These are phyloP conservation scores for Venturia oleaginea DNA, from an alignment of 2,329 filamentous ascomycete species.

Conservation along the genomic window DNA sequence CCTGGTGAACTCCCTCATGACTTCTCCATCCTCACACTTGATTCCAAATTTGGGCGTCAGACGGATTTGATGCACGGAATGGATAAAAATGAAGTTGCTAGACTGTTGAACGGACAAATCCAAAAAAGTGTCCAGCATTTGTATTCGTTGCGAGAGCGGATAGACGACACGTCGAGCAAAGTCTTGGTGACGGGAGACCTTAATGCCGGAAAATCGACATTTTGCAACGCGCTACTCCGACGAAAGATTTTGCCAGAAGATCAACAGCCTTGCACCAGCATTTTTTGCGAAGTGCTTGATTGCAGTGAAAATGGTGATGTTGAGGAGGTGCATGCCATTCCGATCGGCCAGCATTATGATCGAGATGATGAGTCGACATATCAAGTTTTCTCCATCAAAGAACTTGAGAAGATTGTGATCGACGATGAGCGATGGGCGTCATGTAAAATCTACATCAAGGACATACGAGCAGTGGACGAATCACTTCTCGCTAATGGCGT, in stretches of 20 bases:
- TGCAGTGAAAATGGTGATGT: constrained; percentile 80
- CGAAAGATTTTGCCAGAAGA: constrained; percentile 92
- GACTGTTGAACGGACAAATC: constrained; percentile 87
- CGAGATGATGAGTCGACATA: constrained; percentile 91
- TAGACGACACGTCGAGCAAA: constrained; percentile 96
- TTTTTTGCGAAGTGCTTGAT: constrained; percentile 96
- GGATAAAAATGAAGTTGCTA: constrained; percentile 84
- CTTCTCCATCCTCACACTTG: constrained; percentile 90
- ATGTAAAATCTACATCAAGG: constrained; percentile 95
- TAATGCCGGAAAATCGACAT: constrained; percentile 96
- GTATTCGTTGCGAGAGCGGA: constrained; percentile 75
- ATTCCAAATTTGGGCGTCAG: constrained; percentile 80
- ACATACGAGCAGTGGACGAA: constrained; percentile 80
- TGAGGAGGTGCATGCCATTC: constrained; percentile 93
- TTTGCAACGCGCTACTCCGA: constrained; percentile 92
- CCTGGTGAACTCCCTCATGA: constrained; percentile 55
- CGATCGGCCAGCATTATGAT: constrained; percentile 70
- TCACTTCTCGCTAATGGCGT: constrained; percentile 95
- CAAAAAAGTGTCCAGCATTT: constrained; percentile 88
- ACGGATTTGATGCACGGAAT: constrained; percentile 88
- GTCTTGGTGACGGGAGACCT: constrained; percentile 92
- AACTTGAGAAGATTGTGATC: constrained; percentile 80
- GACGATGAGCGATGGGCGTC: constrained; percentile 85
- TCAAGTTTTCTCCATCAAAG: constrained; percentile 67
- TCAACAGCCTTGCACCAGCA: constrained; percentile 94